Evolutionary conservation across 305 asterid species (phyloP), one percentile per base, ranked within the genome.

Genomic region (Fraxinus platypoda): DNA sequence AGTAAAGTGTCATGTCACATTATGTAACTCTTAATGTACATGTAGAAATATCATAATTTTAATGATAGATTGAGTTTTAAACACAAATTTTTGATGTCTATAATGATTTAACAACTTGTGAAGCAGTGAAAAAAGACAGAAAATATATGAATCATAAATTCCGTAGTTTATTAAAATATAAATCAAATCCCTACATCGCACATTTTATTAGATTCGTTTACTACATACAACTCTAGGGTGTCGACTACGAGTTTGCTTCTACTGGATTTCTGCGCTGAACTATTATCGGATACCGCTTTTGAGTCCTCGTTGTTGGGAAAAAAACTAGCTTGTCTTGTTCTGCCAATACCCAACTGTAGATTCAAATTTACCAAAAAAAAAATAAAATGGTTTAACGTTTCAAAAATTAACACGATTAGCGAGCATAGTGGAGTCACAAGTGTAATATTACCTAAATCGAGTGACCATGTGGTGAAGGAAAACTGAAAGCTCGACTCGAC

Each of bases 401-500:
- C 13, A 9, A 62, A 26, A 38, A 25, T 6, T 54, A 11, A 31
- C 21, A 35, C 13, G 25, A 13, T 28, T 59, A 37, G 38, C 49
- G 49, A 41, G 57, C 1, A 46, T 46, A 46, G 17, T 41, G 15
- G 52, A 37, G 43, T 37, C n/a, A 1, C 1, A 5, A 46, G 19
- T 46, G 57, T 46, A 3, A 46, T 13, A 6, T 31, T 84, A 94
- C 99, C 96, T 94, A 86, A 93, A 94, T 85, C 91, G 90, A 31
- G 99, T 95, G 82, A 95, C 94, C 66, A 95, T 81, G 74, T 90
- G 97, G 78, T 95, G 99, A 81, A 95, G 99, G 85, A 95, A 95
- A 59, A 95, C 98, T 2, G 95, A 93, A 35, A 95, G 96, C 88
- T 88, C 97, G 1, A 95, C 99, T 86, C 97, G 87, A 49, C 95